phyloP scores from a whole-genome alignment of 345 rosid species.

The Iberis pinnata region DNA sequence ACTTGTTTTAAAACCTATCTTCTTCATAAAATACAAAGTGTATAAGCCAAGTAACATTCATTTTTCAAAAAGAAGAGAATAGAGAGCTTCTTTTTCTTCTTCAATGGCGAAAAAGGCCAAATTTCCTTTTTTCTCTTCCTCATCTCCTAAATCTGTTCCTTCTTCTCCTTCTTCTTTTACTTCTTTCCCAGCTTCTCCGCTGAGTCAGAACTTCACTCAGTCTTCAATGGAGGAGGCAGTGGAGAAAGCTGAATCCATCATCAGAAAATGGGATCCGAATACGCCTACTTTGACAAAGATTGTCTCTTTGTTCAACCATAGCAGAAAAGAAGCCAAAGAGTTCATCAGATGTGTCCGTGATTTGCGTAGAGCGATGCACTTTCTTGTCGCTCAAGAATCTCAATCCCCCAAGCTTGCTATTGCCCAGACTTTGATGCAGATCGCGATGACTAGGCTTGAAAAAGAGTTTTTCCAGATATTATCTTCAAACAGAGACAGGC shows the following conservation, averaged over 20 bases:
- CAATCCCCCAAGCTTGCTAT: slow-evolving; percentile 43
- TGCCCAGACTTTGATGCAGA: slow-evolving; percentile 55
- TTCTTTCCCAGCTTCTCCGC: slow-evolving; percentile 28
- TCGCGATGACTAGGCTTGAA: slow-evolving; percentile 60
- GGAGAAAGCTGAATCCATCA: slow-evolving; percentile 39
- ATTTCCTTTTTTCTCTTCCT: slow-evolving; percentile 19
- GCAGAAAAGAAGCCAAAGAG: slow-evolving; percentile 45
- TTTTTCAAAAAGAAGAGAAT: neutral
- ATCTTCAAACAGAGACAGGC: slow-evolving; percentile 35
- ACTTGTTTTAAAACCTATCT: neutral
- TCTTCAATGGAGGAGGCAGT: slow-evolving; percentile 42
- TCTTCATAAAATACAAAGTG: slow-evolving; percentile 5
- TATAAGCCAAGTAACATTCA: slow-evolving; percentile 16
- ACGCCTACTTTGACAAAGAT: slow-evolving; percentile 34
- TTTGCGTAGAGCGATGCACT: slow-evolving; percentile 52
- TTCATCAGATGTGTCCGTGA: slow-evolving; percentile 37
- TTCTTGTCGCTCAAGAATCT: slow-evolving; percentile 36
- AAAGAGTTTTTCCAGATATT: slow-evolving; percentile 48
- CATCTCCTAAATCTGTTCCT: slow-evolving; percentile 26
- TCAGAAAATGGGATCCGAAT: slow-evolving; percentile 52
- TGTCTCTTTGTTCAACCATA: slow-evolving; percentile 36
- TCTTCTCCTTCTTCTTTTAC: slow-evolving; percentile 27
- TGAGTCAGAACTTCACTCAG: slow-evolving; percentile 30
- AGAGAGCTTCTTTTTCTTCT: neutral
- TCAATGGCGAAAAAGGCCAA: slow-evolving; percentile 23